Evolutionary conservation across 2,329 filamentous ascomycete genomes (phyloP).

Genomic region (Pseudofabraea citricarpa): DNA sequence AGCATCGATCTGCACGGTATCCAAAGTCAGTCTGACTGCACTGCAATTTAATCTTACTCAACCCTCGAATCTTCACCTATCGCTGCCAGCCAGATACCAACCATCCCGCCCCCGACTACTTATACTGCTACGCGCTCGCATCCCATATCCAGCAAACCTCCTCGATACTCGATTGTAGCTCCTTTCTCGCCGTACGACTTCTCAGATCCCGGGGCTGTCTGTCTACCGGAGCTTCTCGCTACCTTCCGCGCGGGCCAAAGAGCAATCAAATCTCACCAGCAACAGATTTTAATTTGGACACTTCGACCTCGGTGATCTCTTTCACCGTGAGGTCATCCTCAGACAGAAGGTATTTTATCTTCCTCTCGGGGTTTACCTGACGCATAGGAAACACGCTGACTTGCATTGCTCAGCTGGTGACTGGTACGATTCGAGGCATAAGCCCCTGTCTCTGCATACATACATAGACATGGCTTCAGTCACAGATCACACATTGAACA

Average conservation of each 20-base stretch:
- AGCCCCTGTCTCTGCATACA: too few relatives aligned
- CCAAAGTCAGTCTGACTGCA: constrained; percentile 17
- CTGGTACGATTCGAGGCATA: too few relatives aligned
- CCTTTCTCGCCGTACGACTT: too few relatives aligned
- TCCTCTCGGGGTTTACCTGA: too few relatives aligned
- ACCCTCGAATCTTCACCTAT: constrained; percentile 1
- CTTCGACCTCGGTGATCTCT: background rate
- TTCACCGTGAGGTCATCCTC: constrained; percentile 10
- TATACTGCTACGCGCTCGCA: too few relatives aligned
- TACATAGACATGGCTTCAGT: background rate
- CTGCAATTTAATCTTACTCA: constrained; percentile 22
- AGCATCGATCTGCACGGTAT: constrained; percentile 11
- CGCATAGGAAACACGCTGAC: too few relatives aligned
- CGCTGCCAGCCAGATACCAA: too few relatives aligned
- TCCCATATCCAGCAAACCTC: constrained; percentile 5
- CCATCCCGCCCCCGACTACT: too few relatives aligned
- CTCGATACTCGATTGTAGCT: too few relatives aligned
- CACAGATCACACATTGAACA: constrained; percentile 19
- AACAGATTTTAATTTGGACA: background rate
- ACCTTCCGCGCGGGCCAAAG: constrained; percentile 5
- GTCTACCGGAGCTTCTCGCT: constrained; percentile 8
- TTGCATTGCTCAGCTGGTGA: too few relatives aligned
- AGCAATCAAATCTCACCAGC: constrained; percentile 1
- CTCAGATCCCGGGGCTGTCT: constrained; percentile 14
- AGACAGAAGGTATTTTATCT: constrained; percentile 12